Conservation (phyloP, 2,329 filamentous ascomycete genomes). For the Botryosphaeria dothidea region DNA sequence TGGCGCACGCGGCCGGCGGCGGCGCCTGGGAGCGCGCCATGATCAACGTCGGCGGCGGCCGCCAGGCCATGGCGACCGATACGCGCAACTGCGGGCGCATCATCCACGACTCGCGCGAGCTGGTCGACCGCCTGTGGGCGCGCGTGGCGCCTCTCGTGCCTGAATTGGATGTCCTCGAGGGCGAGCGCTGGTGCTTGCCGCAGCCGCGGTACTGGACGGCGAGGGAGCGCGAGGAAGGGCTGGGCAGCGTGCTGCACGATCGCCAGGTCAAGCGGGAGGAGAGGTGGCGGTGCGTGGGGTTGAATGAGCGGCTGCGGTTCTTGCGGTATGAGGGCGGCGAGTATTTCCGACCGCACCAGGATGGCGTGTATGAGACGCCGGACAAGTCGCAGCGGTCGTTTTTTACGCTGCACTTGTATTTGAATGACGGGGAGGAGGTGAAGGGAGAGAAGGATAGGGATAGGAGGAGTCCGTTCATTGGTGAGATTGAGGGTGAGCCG, state of each 20-base stretch:
- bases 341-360: conserved; percentile 73
- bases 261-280: conserved; percentile 24
- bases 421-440: conserved; percentile 46
- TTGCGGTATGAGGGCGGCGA: conserved; percentile 71
- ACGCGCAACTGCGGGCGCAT: conserved; percentile 74
- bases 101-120: conserved; percentile 67
- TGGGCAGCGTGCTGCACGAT: conserved; percentile 21
- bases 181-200: conserved; percentile 22
- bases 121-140: conserved; percentile 65
- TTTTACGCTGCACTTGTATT: conserved; percentile 59
- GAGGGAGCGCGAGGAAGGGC: background rate
- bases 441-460: background rate
- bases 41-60: conserved; percentile 65
- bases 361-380: conserved; percentile 63
- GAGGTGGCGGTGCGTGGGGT: conserved; percentile 47
- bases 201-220: background rate
- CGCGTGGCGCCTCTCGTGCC: conserved; percentile 52
- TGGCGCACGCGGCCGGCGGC: conserved; percentile 27
- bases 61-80: conserved; percentile 57
- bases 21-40: conserved; percentile 66
- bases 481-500: conserved; percentile 24
- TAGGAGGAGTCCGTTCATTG: conserved; percentile 1
- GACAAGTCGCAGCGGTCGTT: conserved; percentile 52
- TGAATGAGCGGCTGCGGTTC: conserved; percentile 76
- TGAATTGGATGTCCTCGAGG: conserved; percentile 41